phyloP scores from a whole-genome alignment of 345 rosid species.

The Citropsis articulata region DNA sequence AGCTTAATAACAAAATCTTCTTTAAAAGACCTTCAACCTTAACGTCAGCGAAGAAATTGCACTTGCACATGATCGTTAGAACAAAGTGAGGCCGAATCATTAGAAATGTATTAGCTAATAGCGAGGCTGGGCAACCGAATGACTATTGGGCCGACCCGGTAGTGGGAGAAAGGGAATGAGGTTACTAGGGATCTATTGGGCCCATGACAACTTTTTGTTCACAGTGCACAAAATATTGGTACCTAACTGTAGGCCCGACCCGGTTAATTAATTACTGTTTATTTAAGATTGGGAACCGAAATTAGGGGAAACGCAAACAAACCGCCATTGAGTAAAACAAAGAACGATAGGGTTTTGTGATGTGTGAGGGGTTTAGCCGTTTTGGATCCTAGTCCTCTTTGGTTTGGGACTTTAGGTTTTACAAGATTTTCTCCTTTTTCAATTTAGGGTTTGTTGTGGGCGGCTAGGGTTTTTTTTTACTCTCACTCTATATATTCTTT shows the following conservation, averaged over 20 bases:
- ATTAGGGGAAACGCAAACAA: background rate
- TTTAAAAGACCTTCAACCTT: too few relatives aligned
- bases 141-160: too few relatives aligned
- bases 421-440: background rate
- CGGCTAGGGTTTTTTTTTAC: conserved; percentile 50
- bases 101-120: too few relatives aligned
- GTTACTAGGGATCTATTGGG: background rate
- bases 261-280: background rate
- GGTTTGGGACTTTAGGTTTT: background rate
- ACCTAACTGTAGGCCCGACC: background rate
- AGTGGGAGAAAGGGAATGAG: background rate
- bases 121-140: too few relatives aligned
- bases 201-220: background rate
- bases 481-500: background rate
- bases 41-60: too few relatives aligned
- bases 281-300: background rate
- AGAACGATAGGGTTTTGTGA: background rate
- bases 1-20: too few relatives aligned
- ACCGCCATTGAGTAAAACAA: background rate
- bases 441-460: conserved; percentile 18
- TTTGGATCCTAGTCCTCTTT: background rate
- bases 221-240: background rate
- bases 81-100: too few relatives aligned
- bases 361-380: background rate
- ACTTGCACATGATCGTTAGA: too few relatives aligned